phyloP scores from a whole-genome alignment of 2,329 filamentous ascomycete species.

The Penicillium sp. region DNA sequence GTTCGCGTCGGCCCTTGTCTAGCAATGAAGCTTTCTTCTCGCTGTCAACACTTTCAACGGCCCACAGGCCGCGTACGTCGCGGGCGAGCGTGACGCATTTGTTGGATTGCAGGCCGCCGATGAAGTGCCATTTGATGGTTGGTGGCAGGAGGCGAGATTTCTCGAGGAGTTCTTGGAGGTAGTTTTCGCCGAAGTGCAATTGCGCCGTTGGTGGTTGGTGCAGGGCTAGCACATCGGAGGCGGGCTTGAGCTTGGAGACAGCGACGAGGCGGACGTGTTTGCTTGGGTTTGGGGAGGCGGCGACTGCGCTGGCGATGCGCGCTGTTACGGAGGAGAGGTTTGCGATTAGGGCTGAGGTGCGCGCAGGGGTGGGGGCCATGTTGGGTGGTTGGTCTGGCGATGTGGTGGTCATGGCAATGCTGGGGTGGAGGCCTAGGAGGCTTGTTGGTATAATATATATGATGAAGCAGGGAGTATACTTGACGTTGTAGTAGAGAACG shows the following conservation, averaged over 20 bases:
- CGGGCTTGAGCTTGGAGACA: constrained; percentile 93
- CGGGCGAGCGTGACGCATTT: constrained; percentile 83
- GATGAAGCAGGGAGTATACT: not conserved
- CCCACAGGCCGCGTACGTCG: constrained; percentile 81
- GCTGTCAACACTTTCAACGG: constrained; percentile 84
- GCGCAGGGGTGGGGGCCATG: constrained; percentile 55
- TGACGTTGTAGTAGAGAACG: not conserved
- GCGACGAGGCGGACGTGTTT: constrained; percentile 66
- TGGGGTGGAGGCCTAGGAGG: not conserved
- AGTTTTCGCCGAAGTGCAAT: constrained; percentile 92
- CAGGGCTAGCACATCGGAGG: constrained; percentile 80
- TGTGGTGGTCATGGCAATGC: constrained; percentile 15
- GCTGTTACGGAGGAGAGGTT: constrained; percentile 59
- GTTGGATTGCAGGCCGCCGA: constrained; percentile 86
- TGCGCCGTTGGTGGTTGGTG: constrained; percentile 59
- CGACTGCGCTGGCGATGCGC: constrained; percentile 51
- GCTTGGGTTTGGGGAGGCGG: constrained; percentile 14
- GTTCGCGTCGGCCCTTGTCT: constrained; percentile 65
- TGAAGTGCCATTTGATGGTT: constrained; percentile 87
- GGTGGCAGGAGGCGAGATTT: constrained; percentile 75
- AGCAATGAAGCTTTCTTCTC: constrained; percentile 80
- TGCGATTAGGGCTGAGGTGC: constrained; percentile 58
- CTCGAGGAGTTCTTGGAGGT: constrained; percentile 79
- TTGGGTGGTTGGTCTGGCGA: constrained; percentile 11
- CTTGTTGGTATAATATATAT: not conserved